A percentile compares a stretch with the other conserved stretches of the same genome.
phyloP scores from a whole-genome alignment of 164 flowering plant genomes.

The Umbellularia californica region DNA sequence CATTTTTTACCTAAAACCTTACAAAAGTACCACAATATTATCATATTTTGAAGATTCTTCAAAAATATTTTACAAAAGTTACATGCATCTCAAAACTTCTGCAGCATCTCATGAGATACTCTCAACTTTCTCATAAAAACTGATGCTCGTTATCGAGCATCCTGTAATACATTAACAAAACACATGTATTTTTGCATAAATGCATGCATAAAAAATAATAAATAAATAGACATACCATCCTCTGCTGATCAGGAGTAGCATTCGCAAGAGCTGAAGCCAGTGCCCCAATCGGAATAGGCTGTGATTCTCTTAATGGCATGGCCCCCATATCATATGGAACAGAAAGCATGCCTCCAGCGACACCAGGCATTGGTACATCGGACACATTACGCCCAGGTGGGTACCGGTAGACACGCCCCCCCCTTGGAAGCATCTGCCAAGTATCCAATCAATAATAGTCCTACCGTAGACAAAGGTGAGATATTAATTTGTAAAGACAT shows the following conservation, averaged over 20 bases:
- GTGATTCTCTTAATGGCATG: conserved; percentile 53
- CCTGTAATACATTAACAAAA: too few relatives aligned
- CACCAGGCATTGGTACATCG: conserved; percentile 62
- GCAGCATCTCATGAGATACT: too few relatives aligned
- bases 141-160: too few relatives aligned
- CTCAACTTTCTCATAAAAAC: too few relatives aligned
- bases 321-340: conserved; percentile 61
- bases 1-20: too few relatives aligned
- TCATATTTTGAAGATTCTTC: too few relatives aligned
- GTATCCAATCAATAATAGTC: background rate
- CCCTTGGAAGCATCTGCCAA: conserved; percentile 68
- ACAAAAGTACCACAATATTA: too few relatives aligned
- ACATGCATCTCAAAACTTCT: too few relatives aligned
- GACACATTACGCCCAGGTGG: conserved; percentile 74
- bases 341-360: conserved; percentile 60
- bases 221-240: conserved; percentile 46
- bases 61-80: too few relatives aligned
- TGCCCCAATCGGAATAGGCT: conserved; percentile 51
- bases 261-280: conserved; percentile 77
- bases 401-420: conserved; percentile 62
- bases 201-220: background rate
- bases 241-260: conserved; percentile 72
- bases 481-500: background rate
- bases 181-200: background rate
- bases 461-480: background rate